phyloP scores from a whole-genome alignment of 352 stramenopile genomes.

The Phytophthora pseudosyringae region DNA sequence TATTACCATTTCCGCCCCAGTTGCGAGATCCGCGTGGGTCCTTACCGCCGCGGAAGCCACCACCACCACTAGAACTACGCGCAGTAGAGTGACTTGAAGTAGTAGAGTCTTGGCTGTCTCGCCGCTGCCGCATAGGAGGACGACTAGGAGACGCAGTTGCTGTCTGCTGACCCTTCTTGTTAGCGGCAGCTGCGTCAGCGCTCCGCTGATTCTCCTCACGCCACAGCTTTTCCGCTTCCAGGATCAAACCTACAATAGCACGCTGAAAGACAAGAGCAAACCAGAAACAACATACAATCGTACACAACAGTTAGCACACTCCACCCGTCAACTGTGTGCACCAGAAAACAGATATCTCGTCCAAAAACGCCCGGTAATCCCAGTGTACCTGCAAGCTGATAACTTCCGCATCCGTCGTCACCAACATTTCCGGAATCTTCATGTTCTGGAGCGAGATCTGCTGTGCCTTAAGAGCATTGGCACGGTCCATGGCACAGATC shows the following conservation, averaged over 20 bases:
- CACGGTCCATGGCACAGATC: constrained; percentile 72
- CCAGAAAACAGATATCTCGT: not conserved
- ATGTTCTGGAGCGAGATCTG: constrained; percentile 76
- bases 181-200: constrained; percentile 20
- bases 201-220: constrained; percentile 50
- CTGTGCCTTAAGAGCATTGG: constrained; percentile 64
- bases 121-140: constrained; percentile 21
- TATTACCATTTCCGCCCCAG: constrained; percentile 31
- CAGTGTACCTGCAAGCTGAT: constrained; percentile 61
- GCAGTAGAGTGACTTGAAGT: constrained; percentile 48
- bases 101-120: constrained; percentile 45
- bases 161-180: constrained; percentile 32
- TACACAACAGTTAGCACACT: constrained; percentile 8
- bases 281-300: constrained; percentile 7
- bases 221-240: constrained; percentile 75
- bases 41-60: constrained; percentile 24
- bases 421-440: constrained; percentile 74
- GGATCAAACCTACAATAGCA: constrained; percentile 68
- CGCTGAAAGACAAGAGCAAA: constrained; percentile 42
- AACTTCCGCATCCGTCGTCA: constrained; percentile 52
- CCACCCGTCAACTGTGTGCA: not conserved
- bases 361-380: not conserved
- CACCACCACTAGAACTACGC: constrained; percentile 42
- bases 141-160: constrained; percentile 23
- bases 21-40: constrained; percentile 35